Evolutionary conservation across 768 basidiomycete species (phyloP).

Genomic region (Xerocomellus dryophilus): DNA sequence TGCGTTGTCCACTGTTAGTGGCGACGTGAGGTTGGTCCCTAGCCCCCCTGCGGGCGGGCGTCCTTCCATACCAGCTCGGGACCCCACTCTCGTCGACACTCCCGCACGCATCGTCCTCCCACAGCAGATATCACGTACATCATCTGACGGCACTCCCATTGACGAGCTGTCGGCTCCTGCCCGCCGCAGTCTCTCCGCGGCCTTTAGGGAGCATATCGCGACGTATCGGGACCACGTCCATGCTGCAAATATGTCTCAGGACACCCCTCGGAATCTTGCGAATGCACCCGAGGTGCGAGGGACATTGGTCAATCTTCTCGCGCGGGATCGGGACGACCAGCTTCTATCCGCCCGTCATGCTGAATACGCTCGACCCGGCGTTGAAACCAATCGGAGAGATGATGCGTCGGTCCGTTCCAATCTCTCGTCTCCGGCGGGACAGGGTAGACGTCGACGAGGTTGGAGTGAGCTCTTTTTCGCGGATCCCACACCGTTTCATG

Average conservation of each 20-base stretch:
- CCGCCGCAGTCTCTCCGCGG: constrained; percentile 21
- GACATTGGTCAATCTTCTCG: constrained; percentile 22
- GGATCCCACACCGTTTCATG: background rate
- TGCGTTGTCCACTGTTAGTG: background rate
- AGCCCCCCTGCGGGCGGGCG: constrained; percentile 10
- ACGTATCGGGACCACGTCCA: constrained; percentile 15
- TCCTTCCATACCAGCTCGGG: constrained; percentile 14
- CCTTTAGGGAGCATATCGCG: constrained; percentile 21
- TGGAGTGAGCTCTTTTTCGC: constrained; percentile 27
- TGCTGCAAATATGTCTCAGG: constrained; percentile 4
- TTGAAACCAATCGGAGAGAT: constrained; percentile 12
- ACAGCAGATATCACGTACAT: constrained; percentile 25
- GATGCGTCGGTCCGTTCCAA: constrained; percentile 5
- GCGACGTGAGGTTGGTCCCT: constrained; percentile 4
- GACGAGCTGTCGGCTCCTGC: constrained; percentile 13
- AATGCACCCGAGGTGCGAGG: constrained; percentile 25
- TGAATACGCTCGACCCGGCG: constrained; percentile 2
- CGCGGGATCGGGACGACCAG: constrained; percentile 25
- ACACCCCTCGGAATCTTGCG: constrained; percentile 20
- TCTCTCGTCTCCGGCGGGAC: constrained; percentile 13
- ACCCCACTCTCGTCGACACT: constrained; percentile 21
- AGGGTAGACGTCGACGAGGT: constrained; percentile 32
- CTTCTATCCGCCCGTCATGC: constrained; percentile 1
- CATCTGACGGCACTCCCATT: constrained; percentile 20
- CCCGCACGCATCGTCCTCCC: constrained; percentile 17